Percentiles rank a stretch among this genome's conserved stretches.
Evolutionary conservation across 371 early-diverging fungal species (phyloP).

Genomic region (Amoeboaphelidium occidentale): DNA sequence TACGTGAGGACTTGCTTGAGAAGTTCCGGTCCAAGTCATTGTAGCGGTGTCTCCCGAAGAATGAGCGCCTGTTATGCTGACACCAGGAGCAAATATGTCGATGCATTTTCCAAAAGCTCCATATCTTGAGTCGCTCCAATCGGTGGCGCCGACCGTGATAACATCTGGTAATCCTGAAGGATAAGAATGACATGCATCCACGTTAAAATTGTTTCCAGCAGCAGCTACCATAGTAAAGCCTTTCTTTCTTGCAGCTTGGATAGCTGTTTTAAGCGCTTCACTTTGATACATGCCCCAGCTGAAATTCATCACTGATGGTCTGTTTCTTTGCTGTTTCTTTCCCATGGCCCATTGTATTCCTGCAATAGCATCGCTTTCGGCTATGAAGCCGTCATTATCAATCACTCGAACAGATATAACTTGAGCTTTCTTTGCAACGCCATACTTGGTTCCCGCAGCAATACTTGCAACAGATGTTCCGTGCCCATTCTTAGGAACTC

Average conservation of each 20-base stretch:
- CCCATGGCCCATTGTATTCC: neutral
- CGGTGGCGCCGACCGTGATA: slow-evolving; percentile 13
- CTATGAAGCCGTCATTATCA: neutral
- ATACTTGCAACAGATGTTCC: neutral
- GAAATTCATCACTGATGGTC: neutral
- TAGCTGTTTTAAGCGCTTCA: neutral
- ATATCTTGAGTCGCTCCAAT: neutral
- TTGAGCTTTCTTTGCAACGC: neutral
- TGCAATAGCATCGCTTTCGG: neutral
- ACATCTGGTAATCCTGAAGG: slow-evolving; percentile 14
- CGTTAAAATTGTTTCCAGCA: slow-evolving; percentile 16
- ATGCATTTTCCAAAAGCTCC: neutral
- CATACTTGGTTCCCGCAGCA: neutral
- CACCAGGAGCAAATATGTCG: neutral
- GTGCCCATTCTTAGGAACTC: neutral
- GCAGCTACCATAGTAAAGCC: slow-evolving; percentile 11
- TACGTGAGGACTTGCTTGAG: neutral
- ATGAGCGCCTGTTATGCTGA: neutral
- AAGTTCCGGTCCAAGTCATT: neutral
- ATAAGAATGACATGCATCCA: slow-evolving; percentile 15
- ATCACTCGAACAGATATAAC: neutral
- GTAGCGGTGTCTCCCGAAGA: neutral
- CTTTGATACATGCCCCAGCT: neutral
- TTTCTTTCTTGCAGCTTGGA: neutral
- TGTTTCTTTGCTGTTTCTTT: slow-evolving; percentile 3